These are phyloP conservation scores for Colletotrichum sp. DNA, from an alignment of 2,329 filamentous ascomycete genomes.

Conservation along the genomic window DNA sequence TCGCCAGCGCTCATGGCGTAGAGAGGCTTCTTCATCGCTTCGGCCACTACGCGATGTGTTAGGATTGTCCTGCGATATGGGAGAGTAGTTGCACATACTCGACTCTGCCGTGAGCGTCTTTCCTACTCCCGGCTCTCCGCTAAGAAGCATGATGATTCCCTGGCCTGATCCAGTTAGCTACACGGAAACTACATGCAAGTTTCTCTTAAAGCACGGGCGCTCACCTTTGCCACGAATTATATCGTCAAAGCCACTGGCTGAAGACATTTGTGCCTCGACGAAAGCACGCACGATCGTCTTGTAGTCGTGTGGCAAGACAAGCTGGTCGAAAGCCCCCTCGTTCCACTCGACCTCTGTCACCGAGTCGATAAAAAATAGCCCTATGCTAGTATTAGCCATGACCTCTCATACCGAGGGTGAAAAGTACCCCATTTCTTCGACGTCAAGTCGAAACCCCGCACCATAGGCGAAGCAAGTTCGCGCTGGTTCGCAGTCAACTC, in stretches of 20 bases:
- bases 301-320: not conserved
- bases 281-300: not conserved
- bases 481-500: not conserved
- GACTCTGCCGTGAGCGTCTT: not conserved
- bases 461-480: not conserved
- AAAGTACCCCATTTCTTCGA: not conserved
- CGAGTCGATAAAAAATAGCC: not conserved
- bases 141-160: not conserved
- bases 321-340: not conserved
- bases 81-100: not conserved
- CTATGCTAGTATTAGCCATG: not conserved
- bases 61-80: accelerated
- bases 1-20: not conserved
- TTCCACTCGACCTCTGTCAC: not conserved
- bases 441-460: not conserved
- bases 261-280: not conserved
- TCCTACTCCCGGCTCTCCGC: not conserved
- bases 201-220: accelerated
- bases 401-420: accelerated
- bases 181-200: not conserved
- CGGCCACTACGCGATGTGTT: not conserved
- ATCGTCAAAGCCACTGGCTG: not conserved
- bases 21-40: not conserved
- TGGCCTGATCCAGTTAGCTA: not conserved
- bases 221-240: not conserved